Evolutionary conservation across 1,139 yeast genomes (phyloP), one percentile per base, ranked within the genome.

Genomic region (Taiozyma sp.): DNA sequence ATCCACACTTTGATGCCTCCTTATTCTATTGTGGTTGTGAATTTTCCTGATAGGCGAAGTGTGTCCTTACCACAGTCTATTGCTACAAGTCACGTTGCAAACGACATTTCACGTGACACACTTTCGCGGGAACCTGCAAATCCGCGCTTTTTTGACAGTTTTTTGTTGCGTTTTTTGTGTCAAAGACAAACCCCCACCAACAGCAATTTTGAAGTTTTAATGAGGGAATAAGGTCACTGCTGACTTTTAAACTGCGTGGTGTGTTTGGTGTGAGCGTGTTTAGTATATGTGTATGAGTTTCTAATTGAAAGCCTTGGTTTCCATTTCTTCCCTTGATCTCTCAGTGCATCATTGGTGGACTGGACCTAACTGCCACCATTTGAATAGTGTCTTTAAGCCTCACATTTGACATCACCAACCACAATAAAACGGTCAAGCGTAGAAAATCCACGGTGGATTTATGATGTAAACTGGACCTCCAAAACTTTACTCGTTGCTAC

Each of bases 81-180:
- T 30, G 30, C 48, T 45, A 43, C 41, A 48, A 28, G 45, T 51
- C 56, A 54, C 56, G 56, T 54, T 53, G 12, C 36, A 9, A 2
- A 8, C 46, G 51, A 22, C 29, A 51, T 38, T 4, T 2, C 56
- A 54, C 51, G 56, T 51, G 56, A 43, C 14, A 28, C 22, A 23
- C 16, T 32, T 9, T 32, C 34, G n/a, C n/a, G 34, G n/a, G n/a
- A 13, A 30, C 2, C 27, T 24, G 27, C 27, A 24, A 24, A 24
- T 19, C 19, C 19, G 19, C 19, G 19, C 19, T 19, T 19, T 4
- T 24, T 24, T 24, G 27, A 24, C 27, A 30, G 14, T 9, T 36
- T 36, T 30, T 10, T 30, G n/a, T 30, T 16, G 34, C n/a, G n/a
- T 30, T 9, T 36, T 36, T 36, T 36, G 39, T 36, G 39, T 36